These are phyloP conservation scores for Fraxinus albicans DNA, from an alignment of 305 asterid genomes.

Conservation along the genomic window DNA sequence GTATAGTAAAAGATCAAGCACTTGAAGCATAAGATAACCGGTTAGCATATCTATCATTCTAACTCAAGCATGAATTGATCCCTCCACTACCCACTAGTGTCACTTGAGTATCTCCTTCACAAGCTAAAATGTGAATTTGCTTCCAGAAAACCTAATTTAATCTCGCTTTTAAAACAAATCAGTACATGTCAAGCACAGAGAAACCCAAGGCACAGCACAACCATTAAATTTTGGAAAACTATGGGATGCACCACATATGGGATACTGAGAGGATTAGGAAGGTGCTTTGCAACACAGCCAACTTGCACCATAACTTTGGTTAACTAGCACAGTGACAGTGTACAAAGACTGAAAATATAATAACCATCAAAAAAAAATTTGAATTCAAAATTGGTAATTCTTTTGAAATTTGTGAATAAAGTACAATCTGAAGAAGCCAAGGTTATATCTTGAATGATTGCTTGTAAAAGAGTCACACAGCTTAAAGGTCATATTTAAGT, in stretches of 20 bases:
- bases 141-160: conserved; percentile 1
- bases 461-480: neutral
- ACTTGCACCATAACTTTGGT: neutral
- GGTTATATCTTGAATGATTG: neutral
- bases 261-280: neutral
- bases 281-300: neutral
- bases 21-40: neutral
- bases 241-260: neutral
- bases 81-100: neutral
- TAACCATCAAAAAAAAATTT: neutral
- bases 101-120: neutral
- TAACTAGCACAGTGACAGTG: neutral
- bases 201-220: neutral
- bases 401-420: neutral
- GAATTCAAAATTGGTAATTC: neutral
- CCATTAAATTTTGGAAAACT: neutral
- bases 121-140: neutral
- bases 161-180: neutral
- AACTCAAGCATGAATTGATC: conserved; percentile 3
- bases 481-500: neutral
- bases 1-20: neutral
- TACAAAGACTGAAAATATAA: neutral
- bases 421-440: neutral
- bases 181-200: neutral
- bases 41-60: neutral